Base-by-base conservation (phyloP, 106 monocot species). In the Acorus calamus region DNA sequence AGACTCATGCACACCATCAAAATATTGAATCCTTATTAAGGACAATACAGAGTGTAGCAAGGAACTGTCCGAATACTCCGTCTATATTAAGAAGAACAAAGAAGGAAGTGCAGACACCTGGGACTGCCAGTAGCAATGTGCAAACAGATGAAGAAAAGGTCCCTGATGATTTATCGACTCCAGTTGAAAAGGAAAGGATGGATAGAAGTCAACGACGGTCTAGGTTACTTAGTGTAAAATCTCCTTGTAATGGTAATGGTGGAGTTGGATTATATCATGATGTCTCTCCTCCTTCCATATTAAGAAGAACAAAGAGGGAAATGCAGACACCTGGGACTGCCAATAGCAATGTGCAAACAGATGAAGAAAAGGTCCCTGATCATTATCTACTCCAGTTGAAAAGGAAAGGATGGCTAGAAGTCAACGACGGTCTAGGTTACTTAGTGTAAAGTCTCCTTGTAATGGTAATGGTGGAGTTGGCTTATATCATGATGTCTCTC, bases 61-160 rank as follows among this genome's bases (percentile, higher is more conserved):
- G 68, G 56, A 89, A 81, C 65, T 94, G 77, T 61, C 72, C 75
- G 14, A 69, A 69, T 55, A 93, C 83, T 8, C 89, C 89, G 4
- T 86, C 86, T 8, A 94, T 89, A 51, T 53, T 89, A 46, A 78
- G 67, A 67, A 81, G 83, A 63, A 83, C 28, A 28, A 28, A 70
- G 73, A 79, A 73, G 60, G 76, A 80, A 61, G 42, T 54, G 49
- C 48, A 44, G 44, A 71, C 66, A 48, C 62, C 66, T 44, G 54
- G 74, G 46, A 52, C 52, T 56, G 60, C 77, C 48, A 62, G 55
- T 66, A 60, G 49, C n/a, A 46, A 5, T 66, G 50, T 59, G 3
- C 45, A 41, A 44, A 63, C 8, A 43, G 49, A 70, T 14, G 54
- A 56, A 42, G 11, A 3, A 41, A 66, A 61, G 47, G 14, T 52